phyloP scores from a whole-genome alignment of 805 yeast genomes.

The Yarrowia phangngaensis region DNA sequence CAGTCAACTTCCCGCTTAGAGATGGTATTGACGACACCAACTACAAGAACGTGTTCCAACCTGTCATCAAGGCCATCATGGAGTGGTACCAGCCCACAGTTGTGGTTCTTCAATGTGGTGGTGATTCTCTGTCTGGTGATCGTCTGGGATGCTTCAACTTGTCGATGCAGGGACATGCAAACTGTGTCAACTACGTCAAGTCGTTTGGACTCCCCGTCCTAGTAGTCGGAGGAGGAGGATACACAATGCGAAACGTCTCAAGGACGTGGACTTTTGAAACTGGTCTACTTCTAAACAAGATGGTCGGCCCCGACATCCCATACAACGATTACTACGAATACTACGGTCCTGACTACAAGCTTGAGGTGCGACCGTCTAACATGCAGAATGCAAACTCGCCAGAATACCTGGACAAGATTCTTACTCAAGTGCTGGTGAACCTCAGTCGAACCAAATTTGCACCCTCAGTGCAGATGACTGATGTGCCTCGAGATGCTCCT shows the following conservation, averaged over 20 bases:
- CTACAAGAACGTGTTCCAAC: conserved; percentile 69
- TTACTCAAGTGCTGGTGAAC: conserved; percentile 70
- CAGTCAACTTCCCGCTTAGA: conserved; percentile 85
- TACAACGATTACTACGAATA: conserved; percentile 96
- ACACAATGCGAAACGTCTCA: conserved; percentile 92
- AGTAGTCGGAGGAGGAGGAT: conserved; percentile 97
- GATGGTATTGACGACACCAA: conserved; percentile 95
- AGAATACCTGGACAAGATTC: conserved; percentile 80
- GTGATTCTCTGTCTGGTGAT: conserved; percentile 91
- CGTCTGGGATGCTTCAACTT: conserved; percentile 90
- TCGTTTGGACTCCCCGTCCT: conserved; percentile 86
- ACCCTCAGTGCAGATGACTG: conserved; percentile 92
- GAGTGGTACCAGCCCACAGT: conserved; percentile 90
- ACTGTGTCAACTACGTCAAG: conserved; percentile 85
- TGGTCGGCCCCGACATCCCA: conserved; percentile 58
- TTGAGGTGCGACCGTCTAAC: conserved; percentile 91
- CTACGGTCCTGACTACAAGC: conserved; percentile 93
- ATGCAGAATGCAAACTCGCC: conserved; percentile 96
- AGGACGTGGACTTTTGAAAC: conserved; percentile 96
- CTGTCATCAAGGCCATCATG: conserved; percentile 75
- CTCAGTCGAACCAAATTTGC: conserved; percentile 89
- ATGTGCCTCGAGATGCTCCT: conserved; percentile 80
- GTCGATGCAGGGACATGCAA: conserved; percentile 90
- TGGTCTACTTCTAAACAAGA: conserved; percentile 62
- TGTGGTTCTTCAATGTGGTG: conserved; percentile 95